Conservation (phyloP, 441 rosid species). For the Corymbia citriodora region DNA sequence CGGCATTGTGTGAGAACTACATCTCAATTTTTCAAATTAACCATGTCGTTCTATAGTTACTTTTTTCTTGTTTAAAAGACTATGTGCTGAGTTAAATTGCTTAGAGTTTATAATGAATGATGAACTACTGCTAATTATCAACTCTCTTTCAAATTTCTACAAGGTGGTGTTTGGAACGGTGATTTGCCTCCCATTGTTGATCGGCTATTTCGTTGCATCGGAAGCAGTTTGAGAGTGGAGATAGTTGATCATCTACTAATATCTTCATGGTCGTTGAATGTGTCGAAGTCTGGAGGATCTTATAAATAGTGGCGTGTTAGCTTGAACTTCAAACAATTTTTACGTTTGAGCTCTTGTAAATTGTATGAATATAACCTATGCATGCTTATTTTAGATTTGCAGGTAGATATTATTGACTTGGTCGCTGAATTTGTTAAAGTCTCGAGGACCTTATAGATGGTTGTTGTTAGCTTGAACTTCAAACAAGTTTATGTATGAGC, state of each 20-base stretch:
- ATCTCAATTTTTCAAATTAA: neutral
- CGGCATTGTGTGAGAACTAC: neutral
- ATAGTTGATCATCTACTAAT: neutral
- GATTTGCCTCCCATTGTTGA: neutral
- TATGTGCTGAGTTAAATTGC: neutral
- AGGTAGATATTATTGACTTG: neutral
- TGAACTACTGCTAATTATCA: neutral
- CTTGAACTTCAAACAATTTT: too few relatives aligned
- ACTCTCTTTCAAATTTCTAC: neutral
- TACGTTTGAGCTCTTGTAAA: neutral
- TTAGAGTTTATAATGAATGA: neutral
- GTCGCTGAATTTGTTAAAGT: neutral
- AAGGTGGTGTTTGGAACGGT: conserved; percentile 1
- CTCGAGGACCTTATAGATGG: neutral
- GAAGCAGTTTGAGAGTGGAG: too few relatives aligned
- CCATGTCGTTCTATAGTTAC: neutral
- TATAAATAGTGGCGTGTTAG: neutral
- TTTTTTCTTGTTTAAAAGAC: neutral
- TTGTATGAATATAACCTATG: neutral
- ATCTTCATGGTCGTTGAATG: too few relatives aligned
- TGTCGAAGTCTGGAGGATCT: too few relatives aligned
- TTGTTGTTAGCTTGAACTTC: neutral
- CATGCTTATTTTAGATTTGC: neutral
- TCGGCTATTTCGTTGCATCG: neutral
- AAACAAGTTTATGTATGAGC: neutral